phyloP scores from a whole-genome alignment of 108 stramenopile genomes.

The Nannochloropsis salina region DNA sequence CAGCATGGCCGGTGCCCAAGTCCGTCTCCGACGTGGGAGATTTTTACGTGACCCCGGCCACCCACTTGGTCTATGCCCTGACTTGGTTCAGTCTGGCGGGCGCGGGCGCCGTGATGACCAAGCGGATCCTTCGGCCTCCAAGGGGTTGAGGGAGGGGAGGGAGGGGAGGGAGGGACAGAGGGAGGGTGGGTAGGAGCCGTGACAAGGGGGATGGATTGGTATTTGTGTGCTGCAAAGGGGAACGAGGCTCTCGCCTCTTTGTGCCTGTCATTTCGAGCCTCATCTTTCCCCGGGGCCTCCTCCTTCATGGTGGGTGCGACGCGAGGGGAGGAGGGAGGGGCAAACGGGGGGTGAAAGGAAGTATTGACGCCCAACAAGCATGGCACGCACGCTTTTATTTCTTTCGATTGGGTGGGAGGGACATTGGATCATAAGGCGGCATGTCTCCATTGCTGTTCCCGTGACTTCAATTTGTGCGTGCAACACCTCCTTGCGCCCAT shows the following conservation, averaged over 20 bases:
- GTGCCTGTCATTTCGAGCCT: too few relatives aligned
- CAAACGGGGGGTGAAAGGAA: neutral
- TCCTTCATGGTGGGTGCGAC: neutral
- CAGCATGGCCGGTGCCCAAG: slow-evolving; percentile 24
- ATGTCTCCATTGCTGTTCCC: too few relatives aligned
- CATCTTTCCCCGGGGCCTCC: too few relatives aligned
- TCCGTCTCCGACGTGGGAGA: slow-evolving; percentile 18
- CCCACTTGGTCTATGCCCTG: slow-evolving; percentile 32
- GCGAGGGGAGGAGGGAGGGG: neutral
- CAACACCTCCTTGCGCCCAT: too few relatives aligned
- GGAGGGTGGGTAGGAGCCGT: neutral
- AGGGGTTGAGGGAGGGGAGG: neutral
- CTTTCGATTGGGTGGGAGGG: too few relatives aligned
- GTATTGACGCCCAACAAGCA: too few relatives aligned
- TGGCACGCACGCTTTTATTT: too few relatives aligned
- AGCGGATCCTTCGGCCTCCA: neutral
- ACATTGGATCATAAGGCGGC: too few relatives aligned
- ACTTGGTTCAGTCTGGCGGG: slow-evolving; percentile 26
- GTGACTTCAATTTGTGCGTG: too few relatives aligned
- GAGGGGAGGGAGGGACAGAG: neutral
- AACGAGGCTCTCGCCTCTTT: too few relatives aligned
- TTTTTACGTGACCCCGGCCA: slow-evolving; percentile 33
- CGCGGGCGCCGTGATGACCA: neutral
- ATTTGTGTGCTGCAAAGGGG: too few relatives aligned
- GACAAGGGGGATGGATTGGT: too few relatives aligned